A percentile compares a stretch with the other conserved stretches of the same genome.
Evolutionary conservation across 2,329 filamentous ascomycete genomes (phyloP).

Genomic region (Coniochaeta sp.): DNA sequence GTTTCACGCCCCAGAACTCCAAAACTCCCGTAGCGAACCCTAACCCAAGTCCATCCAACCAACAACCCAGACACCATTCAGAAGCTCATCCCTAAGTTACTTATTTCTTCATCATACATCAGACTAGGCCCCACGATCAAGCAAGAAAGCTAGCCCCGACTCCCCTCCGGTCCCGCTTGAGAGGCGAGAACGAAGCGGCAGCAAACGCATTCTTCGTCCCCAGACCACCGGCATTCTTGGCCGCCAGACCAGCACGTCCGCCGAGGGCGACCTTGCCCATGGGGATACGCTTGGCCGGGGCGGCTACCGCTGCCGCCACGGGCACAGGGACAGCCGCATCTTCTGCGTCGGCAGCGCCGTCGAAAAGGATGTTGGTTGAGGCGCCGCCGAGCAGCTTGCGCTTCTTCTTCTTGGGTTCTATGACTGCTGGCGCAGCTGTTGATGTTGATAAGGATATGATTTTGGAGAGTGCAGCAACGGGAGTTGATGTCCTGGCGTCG

Average conservation of each 20-base stretch:
- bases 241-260: slow-evolving; percentile 14
- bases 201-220: slow-evolving; percentile 38
- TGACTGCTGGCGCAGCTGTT: slow-evolving; percentile 16
- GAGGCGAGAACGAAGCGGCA: slow-evolving; percentile 56
- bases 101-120: neutral
- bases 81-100: neutral
- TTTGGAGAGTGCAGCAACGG: slow-evolving; percentile 17
- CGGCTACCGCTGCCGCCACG: slow-evolving; percentile 2
- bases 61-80: neutral
- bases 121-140: slow-evolving; percentile 12
- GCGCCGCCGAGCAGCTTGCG: slow-evolving; percentile 60
- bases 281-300: slow-evolving; percentile 13
- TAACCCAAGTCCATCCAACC: neutral
- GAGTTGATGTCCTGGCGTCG: slow-evolving; percentile 7
- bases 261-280: slow-evolving; percentile 10
- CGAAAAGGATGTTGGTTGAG: slow-evolving; percentile 63
- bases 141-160: slow-evolving; percentile 54
- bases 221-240: slow-evolving; percentile 18
- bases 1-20: neutral
- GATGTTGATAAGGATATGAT: slow-evolving; percentile 4
- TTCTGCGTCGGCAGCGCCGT: slow-evolving; percentile 48
- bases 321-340: slow-evolving; percentile 8
- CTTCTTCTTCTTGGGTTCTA: slow-evolving; percentile 57
- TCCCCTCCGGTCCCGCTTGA: slow-evolving; percentile 63
- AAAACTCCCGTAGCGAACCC: neutral